Percentiles rank a stretch among this genome's conserved stretches.
Evolutionary conservation across 2,329 filamentous ascomycete species (phyloP).

Genomic region (Ilyonectria sp.): DNA sequence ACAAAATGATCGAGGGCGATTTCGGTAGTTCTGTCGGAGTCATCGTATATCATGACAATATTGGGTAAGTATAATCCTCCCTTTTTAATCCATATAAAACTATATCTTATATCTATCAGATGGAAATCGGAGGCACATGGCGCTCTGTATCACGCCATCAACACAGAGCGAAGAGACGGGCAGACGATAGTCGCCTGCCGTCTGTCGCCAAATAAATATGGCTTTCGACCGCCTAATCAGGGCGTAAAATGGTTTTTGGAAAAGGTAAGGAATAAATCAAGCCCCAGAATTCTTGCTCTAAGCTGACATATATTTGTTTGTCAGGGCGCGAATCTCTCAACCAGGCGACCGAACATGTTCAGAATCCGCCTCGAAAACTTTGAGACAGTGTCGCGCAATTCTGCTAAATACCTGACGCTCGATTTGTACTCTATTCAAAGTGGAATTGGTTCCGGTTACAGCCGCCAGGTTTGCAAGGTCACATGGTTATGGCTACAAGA

Average conservation of each 20-base stretch:
- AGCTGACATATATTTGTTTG: background rate
- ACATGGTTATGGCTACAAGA: background rate
- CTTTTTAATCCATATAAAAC: background rate
- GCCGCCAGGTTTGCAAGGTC: background rate
- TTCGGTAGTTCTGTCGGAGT: background rate
- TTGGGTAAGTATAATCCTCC: background rate
- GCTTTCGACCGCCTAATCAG: background rate
- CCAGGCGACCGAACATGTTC: background rate
- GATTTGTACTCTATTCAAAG: background rate
- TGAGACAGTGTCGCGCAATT: background rate
- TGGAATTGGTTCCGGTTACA: background rate
- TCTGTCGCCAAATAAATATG: background rate
- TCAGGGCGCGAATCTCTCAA: background rate
- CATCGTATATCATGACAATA: background rate
- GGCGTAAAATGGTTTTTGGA: background rate
- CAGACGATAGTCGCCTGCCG: background rate
- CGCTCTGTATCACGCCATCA: background rate
- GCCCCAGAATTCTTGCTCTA: background rate
- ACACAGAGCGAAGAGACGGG: background rate
- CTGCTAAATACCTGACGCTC: background rate
- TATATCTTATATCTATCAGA: background rate
- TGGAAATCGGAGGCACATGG: background rate
- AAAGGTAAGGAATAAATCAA: background rate
- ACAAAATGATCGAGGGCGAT: background rate
- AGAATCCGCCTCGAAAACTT: background rate